Evolutionary conservation across 108 stramenopile species (phyloP), one percentile per base, ranked within the genome.

Genomic region (Chaetoceros muelleri): DNA sequence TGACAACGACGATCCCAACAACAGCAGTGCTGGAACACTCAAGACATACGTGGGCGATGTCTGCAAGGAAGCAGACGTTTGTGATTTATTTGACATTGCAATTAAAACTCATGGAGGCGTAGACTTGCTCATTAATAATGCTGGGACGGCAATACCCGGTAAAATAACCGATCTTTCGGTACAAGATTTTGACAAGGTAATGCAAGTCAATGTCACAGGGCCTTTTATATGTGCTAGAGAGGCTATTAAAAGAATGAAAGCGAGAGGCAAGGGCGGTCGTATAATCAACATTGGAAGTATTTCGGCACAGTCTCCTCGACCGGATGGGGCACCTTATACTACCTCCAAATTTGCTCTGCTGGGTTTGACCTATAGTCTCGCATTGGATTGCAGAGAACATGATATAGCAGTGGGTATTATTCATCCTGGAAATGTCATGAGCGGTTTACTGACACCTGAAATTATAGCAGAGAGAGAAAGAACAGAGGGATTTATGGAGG

Each of bases 241-340:
- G 3, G 80, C 82, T 17, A 80, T 90, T 56, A 57, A 75, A 30
- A 50, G 68, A 27, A 90, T 90, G 89, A 51, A 48, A 20, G 61
- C 71, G 46, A 26, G 52, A 44, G 67, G 58, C 19, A 56, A 62
- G 19, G 78, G 85, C 30, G 82, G 82, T n/a, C 62, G 88, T 3
- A 79, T 81, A 17, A 84, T 85, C 58, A 91, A 91, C 66, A 85
- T 75, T 60, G 85, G 85, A 16, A 79, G 77, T 26, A 78, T 91
- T 5, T 82, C 81, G 0, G 76, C 85, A 5, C 30, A 56, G 22
- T 57, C 54, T 48, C 90, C 90, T 0, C 83, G 90, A 29, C 85
- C 85, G 10, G 69, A 73, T 31, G 71, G 79, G 2, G 79, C 77
- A 8, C 65, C 81, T 24, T 91, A 91, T 60, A 85, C 90, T 5